phyloP scores from a whole-genome alignment of 345 rosid species.

The Chamaenerion angustifolium region DNA sequence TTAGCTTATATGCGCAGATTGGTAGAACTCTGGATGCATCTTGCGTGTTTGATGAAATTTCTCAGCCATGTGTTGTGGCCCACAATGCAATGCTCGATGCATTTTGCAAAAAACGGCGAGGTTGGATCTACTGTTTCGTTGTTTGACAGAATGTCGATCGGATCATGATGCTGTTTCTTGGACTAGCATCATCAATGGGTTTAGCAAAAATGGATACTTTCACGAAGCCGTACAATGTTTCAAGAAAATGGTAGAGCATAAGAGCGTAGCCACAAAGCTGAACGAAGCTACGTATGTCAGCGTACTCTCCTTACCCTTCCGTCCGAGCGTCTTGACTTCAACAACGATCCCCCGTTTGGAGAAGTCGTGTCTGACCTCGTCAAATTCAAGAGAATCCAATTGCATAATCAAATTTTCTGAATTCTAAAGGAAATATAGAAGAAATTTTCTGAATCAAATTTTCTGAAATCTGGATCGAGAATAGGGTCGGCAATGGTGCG shows the following conservation, averaged over 20 bases:
- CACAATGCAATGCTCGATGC: constrained; percentile 53
- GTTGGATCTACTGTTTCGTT: constrained; percentile 32
- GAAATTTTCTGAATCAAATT: too few species aligned
- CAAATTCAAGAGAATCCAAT: too few species aligned
- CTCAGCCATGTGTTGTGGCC: constrained; percentile 30
- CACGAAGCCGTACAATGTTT: constrained; percentile 28
- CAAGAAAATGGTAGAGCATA: constrained; percentile 27
- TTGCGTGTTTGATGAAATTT: constrained; percentile 46
- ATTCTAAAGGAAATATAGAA: too few species aligned
- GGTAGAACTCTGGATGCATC: constrained; percentile 19
- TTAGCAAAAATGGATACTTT: constrained; percentile 25
- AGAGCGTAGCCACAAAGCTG: constrained; percentile 18
- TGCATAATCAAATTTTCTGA: too few species aligned
- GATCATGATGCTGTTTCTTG: constrained; percentile 51
- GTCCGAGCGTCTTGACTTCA: too few species aligned
- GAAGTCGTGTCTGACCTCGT: too few species aligned
- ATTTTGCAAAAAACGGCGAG: constrained; percentile 38
- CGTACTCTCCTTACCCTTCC: constrained; percentile 36
- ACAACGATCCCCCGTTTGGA: too few species aligned
- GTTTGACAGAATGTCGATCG: constrained; percentile 34
- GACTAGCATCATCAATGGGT: constrained; percentile 61
- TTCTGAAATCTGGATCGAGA: too few species aligned
- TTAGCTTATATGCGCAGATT: constrained; percentile 23
- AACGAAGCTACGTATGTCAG: constrained; percentile 59
- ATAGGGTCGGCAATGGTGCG: too few species aligned